Evolutionary conservation across 805 yeast genomes (phyloP), one percentile per base, ranked within the genome.

Genomic region (Wickerhamiella kurtzmanii): DNA sequence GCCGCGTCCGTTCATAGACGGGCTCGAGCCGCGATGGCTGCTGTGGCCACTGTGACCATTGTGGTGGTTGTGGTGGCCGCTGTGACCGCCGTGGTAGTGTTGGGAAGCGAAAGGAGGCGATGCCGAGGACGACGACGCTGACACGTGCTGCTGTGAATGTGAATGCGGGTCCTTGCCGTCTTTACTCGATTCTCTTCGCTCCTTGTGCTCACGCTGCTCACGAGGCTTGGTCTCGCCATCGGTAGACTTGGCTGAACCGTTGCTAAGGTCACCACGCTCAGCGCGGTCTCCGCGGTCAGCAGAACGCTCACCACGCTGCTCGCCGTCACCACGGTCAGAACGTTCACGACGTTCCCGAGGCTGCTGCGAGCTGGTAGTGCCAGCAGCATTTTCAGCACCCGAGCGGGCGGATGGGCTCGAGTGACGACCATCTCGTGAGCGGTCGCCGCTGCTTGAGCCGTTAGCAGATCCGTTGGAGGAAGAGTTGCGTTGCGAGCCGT

Each of bases 141-240:
- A 8, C 17, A 17, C 28, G 17, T 5, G n/a, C n/a, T n/a, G n/a
- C n/a, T n/a, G 37, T 13, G 40, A n/a, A n/a, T 36, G 16, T 16
- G 35, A 18, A 37, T 25, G 28, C 37, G 37, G 13, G 43, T 4
- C 15, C 28, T 15, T 28, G 19, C 32, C 43, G 41, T 41, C 39
- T n/a, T n/a, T n/a, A n/a, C 47, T 39, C 36, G 49, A 42, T 45
- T 44, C 48, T 17, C 50, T 22, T 28, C 53, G 48, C 41, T 46
- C 47, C 48, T 47, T 48, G 32, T 25, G 32, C 32, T n/a, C n/a
- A n/a, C n/a, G n/a, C n/a, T n/a, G n/a, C n/a, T n/a, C n/a, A n/a
- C n/a, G n/a, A n/a, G 18, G 39, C 35, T 37, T 32, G 41, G 45
- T 37, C 38, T 18, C 32, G 32, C 9, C 36, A 15, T 17, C 25